A percentile compares a stretch with the other conserved stretches of the same genome.
These are phyloP conservation scores for Sambucus nigra DNA, from an alignment of 129 eudicot species.

Conservation along the genomic window DNA sequence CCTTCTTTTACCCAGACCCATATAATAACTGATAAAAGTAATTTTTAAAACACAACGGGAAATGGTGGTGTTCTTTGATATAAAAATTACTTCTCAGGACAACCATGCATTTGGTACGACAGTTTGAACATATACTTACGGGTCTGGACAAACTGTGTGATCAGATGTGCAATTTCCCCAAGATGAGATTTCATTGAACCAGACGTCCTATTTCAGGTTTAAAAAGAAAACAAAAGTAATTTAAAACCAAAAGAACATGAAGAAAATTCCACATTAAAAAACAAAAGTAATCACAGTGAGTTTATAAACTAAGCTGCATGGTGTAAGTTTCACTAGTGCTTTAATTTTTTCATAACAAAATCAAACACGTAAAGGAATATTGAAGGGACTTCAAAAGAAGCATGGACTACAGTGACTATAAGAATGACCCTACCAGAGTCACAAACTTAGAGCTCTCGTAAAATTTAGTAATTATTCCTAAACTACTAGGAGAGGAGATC, in stretches of 20 bases:
- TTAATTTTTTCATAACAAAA: neutral
- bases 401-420: neutral
- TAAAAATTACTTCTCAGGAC: too few relatives aligned
- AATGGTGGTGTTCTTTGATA: neutral
- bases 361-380: neutral
- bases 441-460: too few relatives aligned
- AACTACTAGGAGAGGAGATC: too few relatives aligned
- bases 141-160: slow-evolving; percentile 74
- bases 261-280: neutral
- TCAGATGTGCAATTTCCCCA: slow-evolving; percentile 52
- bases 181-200: slow-evolving; percentile 43
- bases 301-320: neutral
- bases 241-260: neutral
- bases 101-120: too few relatives aligned
- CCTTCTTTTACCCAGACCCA: neutral
- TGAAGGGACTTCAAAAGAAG: neutral
- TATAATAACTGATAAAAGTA: slow-evolving; percentile 3
- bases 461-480: too few relatives aligned
- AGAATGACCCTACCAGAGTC: too few relatives aligned
- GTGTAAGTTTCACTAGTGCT: neutral
- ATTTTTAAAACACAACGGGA: neutral
- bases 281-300: neutral
- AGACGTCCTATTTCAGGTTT: slow-evolving; percentile 43
- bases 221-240: neutral
- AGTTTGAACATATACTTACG: slow-evolving; percentile 57